These are phyloP conservation scores for Phytophthora vignae DNA, from an alignment of 352 stramenopile species.

Conservation along the genomic window DNA sequence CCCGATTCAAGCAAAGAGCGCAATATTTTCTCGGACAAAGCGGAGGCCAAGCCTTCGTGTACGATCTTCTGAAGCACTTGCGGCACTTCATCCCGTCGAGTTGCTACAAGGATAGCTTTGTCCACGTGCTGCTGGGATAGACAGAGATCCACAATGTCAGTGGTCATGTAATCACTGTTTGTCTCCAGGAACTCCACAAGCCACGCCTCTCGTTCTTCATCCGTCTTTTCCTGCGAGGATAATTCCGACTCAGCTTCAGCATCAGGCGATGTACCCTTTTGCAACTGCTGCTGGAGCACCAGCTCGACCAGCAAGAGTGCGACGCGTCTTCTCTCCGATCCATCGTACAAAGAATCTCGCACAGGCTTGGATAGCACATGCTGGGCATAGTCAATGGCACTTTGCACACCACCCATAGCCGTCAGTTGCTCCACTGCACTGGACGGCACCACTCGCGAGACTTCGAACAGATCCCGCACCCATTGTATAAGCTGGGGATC, in stretches of 20 bases:
- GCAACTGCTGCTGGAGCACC: conserved; percentile 67
- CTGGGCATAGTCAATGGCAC: conserved; percentile 69
- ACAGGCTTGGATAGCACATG: conserved; percentile 53
- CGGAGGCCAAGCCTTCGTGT: conserved; percentile 47
- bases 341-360: conserved; percentile 44
- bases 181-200: conserved; percentile 61
- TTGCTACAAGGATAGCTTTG: conserved; percentile 70
- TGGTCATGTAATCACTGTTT: conserved; percentile 68
- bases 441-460: conserved; percentile 74
- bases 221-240: conserved; percentile 34
- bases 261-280: conserved; percentile 33
- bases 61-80: conserved; percentile 68
- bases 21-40: conserved; percentile 49
- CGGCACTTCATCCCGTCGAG: conserved; percentile 51
- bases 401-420: conserved; percentile 53
- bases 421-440: conserved; percentile 77
- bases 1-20: conserved; percentile 49
- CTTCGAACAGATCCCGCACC: conserved; percentile 80
- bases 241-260: conserved; percentile 3
- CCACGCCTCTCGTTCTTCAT: conserved; percentile 55
- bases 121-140: conserved; percentile 74
- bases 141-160: conserved; percentile 71
- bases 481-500: conserved; percentile 55
- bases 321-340: conserved; percentile 55
- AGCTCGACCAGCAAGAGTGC: conserved; percentile 64